Evolutionary conservation across 371 early-diverging fungal species (phyloP), one percentile per base, ranked within the genome.

Genomic region (Dichotomocladium elegans): DNA sequence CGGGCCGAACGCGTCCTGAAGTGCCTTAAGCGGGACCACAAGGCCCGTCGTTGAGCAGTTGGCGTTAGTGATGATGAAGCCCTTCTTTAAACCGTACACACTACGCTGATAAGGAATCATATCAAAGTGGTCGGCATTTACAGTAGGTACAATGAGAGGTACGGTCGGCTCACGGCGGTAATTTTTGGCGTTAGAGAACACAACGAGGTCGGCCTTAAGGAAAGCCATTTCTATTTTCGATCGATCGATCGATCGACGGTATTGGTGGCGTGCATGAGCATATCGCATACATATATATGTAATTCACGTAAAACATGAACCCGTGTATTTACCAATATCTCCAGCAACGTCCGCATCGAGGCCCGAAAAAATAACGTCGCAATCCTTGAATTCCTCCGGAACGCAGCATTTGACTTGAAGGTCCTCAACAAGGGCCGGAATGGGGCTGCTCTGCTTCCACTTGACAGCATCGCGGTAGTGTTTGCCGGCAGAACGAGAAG

Each of bases 31-130:
- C 0, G 91, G 88, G 22, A 94, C 93, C 19, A 92, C 93, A 33
- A 96, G 79, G 41, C 96, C 97, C 1, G 96, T 91, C 49, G 96
- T 92, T 26, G 97, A 94, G 79, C 98, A 98, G 76, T 98, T 98
- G 58, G 97, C 92, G 74, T 96, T 98, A 31, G 98, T 95, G 61
- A 96, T 87, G 17, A 98, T 63, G 70, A 93, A 93, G 35, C 98
- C 98, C 66, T 85, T 89, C 42, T 66, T 63, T 42, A 84, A 74
- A 22, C 68, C 62, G 56, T 83, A 75, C n/a, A 73, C 57, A 7
- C 62, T 48, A n/a, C 90, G 83, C 66, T 94, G 93, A 55, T 86
- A 79, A n/a, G 83, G 64, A 34, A 93, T 74, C 27, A 94, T 61
- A 43, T 85, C 85, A 60, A 95, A 85, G 63, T 96, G 96, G 30